A percentile compares a stretch with the other conserved stretches of the same genome.
Conservation (phyloP, 805 yeast species). For the Metschnikowia borealis region DNA sequence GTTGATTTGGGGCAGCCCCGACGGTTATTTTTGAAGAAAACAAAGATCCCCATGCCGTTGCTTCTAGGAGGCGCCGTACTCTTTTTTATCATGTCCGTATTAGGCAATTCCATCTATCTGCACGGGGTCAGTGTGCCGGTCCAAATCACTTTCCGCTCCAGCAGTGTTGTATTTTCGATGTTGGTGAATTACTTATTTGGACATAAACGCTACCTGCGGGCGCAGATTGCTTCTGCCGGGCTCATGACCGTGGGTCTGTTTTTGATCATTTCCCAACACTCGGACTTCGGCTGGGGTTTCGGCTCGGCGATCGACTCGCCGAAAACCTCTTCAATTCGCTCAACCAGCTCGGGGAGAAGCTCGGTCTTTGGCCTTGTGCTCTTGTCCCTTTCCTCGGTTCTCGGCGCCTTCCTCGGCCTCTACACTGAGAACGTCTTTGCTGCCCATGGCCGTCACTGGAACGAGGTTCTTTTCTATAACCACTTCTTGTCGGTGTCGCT, state of each 20-base stretch:
- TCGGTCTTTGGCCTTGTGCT: slow-evolving; percentile 17
- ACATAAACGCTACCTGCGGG: slow-evolving; percentile 38
- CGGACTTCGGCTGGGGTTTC: neutral
- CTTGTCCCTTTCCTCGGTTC: slow-evolving; percentile 44
- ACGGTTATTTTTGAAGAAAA: slow-evolving; percentile 27
- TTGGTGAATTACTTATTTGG: slow-evolving; percentile 47
- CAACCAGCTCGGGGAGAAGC: neutral
- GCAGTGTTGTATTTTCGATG: slow-evolving; percentile 62
- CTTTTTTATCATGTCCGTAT: slow-evolving; percentile 47
- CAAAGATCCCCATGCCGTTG: slow-evolving; percentile 39
- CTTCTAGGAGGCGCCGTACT: slow-evolving; percentile 47
- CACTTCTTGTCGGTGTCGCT: slow-evolving; percentile 55
- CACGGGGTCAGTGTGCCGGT: slow-evolving; percentile 60
- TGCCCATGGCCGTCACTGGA: slow-evolving; percentile 57
- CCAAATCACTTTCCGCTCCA: slow-evolving; percentile 63
- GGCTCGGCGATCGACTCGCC: too few relatives aligned
- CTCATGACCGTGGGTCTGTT: slow-evolving; percentile 55
- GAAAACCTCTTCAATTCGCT: too few relatives aligned
- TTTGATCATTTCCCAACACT: slow-evolving; percentile 25
- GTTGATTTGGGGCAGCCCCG: slow-evolving; percentile 21
- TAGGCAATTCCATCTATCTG: slow-evolving; percentile 57
- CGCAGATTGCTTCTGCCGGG: slow-evolving; percentile 49
- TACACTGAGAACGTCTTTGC: slow-evolving; percentile 49
- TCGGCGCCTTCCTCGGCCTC: slow-evolving; percentile 56
- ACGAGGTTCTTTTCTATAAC: slow-evolving; percentile 59